Base-by-base conservation (phyloP, 23 red algal species). In the Cyanidium caldarium region DNA sequence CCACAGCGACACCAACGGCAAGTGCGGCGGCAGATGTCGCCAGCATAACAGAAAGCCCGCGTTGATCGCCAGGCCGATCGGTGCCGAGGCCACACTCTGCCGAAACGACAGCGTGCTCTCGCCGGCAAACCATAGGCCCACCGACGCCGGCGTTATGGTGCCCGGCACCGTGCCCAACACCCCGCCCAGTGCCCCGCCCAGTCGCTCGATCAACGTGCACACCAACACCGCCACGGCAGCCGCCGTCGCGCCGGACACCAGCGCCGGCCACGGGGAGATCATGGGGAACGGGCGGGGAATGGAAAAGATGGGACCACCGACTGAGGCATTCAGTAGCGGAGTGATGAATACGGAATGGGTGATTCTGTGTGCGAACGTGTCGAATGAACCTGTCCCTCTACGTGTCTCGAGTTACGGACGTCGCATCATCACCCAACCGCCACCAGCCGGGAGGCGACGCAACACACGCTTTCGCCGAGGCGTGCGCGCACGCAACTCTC, bases 161-260 rank as follows among this genome's bases (percentile, higher is more conserved):
- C 70, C 70, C 0, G 70, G 70, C 38, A 75, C 38, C 30, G 45
- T 75, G 30, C 40, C 70, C 34, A 75, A 38, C 33, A 75, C 58
- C 14, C 70, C 70, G 2, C 70, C 70, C n/a, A 45, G 10, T 25
- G 51, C 51, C 3, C 51, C 51, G 5, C 51, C 51, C n/a, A 12
- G 31, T 10, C 51, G 51, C 51, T 61, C 51, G 19, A 61, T 61
- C 7, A 61, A 28, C 51, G 51, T 28, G 31, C 51, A 61, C 51
- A 61, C 51, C 10, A 28, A 5, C 51, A 61, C 31, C 3, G 51
- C 51, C 19, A 61, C 31, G 13, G 31, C 3, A 10, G 51, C 51
- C 21, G 51, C 51, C 51, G n/a, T 28, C 10, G 31, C 13, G 7
- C 51, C 51, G 19, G 51, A 61, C 3, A 7, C 51, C 7, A 61